Evolutionary conservation across 768 basidiomycete species (phyloP), one percentile per base, ranked within the genome.

Genomic region (Auricularia sp.): DNA sequence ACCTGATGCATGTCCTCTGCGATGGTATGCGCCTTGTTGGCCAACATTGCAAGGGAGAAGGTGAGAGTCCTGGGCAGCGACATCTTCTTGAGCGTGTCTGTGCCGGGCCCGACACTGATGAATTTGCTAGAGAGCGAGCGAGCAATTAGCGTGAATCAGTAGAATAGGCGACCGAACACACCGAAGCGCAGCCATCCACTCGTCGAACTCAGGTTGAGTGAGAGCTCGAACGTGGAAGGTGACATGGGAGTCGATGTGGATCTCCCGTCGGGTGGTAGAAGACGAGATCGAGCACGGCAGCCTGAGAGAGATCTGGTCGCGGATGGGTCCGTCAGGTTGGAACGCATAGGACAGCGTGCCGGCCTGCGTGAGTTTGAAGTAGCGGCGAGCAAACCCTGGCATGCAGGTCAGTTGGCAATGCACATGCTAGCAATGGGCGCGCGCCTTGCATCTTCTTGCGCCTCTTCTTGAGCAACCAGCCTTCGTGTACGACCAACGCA

Each of bases 391-490:
- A 75, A 90, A 93, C 10, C 91, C 91, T 92, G 72, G 8, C 61
- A 36, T 53, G 36, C 33, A 60, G 61, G 14, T 44, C 33, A 61
- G 29, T 23, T 63, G n/a, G 51, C 1, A 11, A 61, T 12, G 51
- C 16, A 33, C 6, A 61, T 4, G 6, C 11, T 51, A 2, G 1
- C 1, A 51, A 16, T n/a, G 21, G 3, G 47, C n/a, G 64, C 74
- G 61, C 68, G 86, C 91, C 91, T 78, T 93, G 91, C 87, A 92
- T 87, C 77, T 84, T 90, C 80, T 90, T 91, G 67, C 91, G 79
- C 68, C 91, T 79, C 76, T 93, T 93, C 78, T 93, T 93, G 66
- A 93, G 79, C 4, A 92, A 76, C 90, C 90, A 93, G 76, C 91
- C 56, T 18, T 59, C 23, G 14, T 59, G 34, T 5, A 59, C 56